Base-by-base conservation (phyloP, 345 rosid species). In the Kernera saxatilis region DNA sequence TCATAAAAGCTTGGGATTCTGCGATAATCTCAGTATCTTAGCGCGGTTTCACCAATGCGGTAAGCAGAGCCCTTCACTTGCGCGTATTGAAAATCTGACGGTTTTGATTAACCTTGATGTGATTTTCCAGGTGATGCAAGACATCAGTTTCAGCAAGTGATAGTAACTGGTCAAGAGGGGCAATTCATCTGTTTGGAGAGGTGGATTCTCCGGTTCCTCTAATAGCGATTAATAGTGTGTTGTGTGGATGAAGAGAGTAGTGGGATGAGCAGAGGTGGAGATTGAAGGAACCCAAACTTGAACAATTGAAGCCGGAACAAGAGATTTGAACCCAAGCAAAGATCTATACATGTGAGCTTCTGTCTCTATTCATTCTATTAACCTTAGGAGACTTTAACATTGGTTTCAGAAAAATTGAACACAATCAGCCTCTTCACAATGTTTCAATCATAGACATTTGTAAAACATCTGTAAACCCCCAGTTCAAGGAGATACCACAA, bases 21-120 rank as follows among this genome's bases (percentile, higher is more conserved):
- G n/a, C n/a, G n/a, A n/a, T n/a, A n/a, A n/a, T n/a, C n/a, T n/a
- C n/a, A n/a, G n/a, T n/a, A n/a, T n/a, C n/a, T n/a, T n/a, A 91
- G 63, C 97, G 99, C 67, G 99, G 99, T 77, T 79, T 94, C 10
- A 94, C 97, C 19, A 86, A 91, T 80, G 99, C 97, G 17, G 99
- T 91, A 87, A 83, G 67, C 60, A 57, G 36, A 66, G 36, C 29
- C 23, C 46, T 48, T 73, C 44, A 21, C 27, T 21, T 66, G 21
- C 14, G 29, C 45, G 1, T 49, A 25, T 65, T 50, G 37, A 46
- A 37, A 11, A 9, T 40, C 12, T 37, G 50, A 40, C 21, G 29
- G 51, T 14, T 57, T 39, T 15, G 3, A 36, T 39, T 64, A 54
- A 14, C 58, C 27, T 11, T 52, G 39, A 33, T 60, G 78, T 22